These are phyloP conservation scores for Isatis lusitanica DNA, from an alignment of 441 rosid genomes.

Conservation along the genomic window DNA sequence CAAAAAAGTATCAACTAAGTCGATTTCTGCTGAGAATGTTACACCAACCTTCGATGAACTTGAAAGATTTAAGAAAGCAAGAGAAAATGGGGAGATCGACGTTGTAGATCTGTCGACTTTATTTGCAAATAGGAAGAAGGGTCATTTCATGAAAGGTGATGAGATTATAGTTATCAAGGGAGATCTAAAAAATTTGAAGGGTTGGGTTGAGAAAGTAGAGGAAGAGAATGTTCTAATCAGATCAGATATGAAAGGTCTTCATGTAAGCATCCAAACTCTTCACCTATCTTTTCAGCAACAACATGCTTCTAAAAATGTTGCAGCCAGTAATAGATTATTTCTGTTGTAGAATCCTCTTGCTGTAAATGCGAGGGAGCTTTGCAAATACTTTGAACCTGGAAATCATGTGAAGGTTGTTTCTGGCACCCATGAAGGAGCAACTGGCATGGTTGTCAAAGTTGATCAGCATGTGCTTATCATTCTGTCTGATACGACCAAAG, in stretches of 20 bases:
- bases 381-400: constrained; percentile 90
- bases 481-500: constrained; percentile 83
- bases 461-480: constrained; percentile 82
- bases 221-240: constrained; percentile 78
- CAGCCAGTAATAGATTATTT: background rate
- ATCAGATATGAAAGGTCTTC: constrained; percentile 81
- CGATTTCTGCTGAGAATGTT: constrained; percentile 64
- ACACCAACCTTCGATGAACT: constrained; percentile 88
- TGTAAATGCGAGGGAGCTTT: constrained; percentile 74
- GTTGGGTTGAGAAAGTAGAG: constrained; percentile 91
- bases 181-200: constrained; percentile 79
- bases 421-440: constrained; percentile 79
- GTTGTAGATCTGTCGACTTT: constrained; percentile 63
- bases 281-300: background rate
- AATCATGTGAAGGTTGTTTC: constrained; percentile 87
- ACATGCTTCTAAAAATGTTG: background rate
- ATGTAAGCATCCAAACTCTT: constrained; percentile 48
- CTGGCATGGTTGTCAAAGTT: constrained; percentile 92
- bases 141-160: constrained; percentile 90
- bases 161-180: constrained; percentile 83
- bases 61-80: constrained; percentile 70
- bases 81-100: constrained; percentile 67
- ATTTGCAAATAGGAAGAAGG: constrained; percentile 79
- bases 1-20: constrained; percentile 73
- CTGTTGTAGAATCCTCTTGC: constrained; percentile 70